These are phyloP conservation scores for Moniliophthora roreri DNA, from an alignment of 1,284 basidiomycete species.

Conservation along the genomic window DNA sequence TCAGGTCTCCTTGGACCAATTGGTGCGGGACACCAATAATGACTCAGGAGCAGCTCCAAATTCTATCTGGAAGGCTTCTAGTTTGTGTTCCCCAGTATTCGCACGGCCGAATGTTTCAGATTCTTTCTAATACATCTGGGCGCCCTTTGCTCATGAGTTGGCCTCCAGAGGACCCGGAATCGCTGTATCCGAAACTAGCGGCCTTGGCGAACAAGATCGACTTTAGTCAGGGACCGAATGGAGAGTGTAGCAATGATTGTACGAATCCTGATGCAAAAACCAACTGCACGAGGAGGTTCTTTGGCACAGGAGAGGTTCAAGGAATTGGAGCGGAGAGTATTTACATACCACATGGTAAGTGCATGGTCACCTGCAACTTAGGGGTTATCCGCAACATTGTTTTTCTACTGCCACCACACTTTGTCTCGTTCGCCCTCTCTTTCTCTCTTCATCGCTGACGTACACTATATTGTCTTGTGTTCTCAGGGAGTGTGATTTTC, in stretches of 20 bases:
- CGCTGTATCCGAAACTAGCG: slow-evolving; percentile 48
- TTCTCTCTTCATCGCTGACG: slow-evolving; percentile 25
- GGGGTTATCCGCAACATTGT: slow-evolving; percentile 20
- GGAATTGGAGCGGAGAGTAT: slow-evolving; percentile 12
- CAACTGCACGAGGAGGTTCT: slow-evolving; percentile 91
- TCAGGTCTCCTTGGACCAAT: slow-evolving; percentile 87
- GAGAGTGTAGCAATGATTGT: slow-evolving; percentile 30
- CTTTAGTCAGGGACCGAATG: slow-evolving; percentile 52
- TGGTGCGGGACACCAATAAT: slow-evolving; percentile 86
- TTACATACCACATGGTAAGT: slow-evolving; percentile 49
- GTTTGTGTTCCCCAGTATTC: slow-evolving; percentile 48
- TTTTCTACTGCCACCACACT: slow-evolving; percentile 20
- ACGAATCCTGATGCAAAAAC: slow-evolving; percentile 66
- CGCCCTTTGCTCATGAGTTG: slow-evolving; percentile 78
- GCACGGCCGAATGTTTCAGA: slow-evolving; percentile 76
- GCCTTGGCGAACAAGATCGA: slow-evolving; percentile 80
- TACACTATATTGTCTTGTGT: slow-evolving; percentile 31
- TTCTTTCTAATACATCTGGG: slow-evolving; percentile 58
- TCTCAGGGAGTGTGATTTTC: slow-evolving; percentile 74
- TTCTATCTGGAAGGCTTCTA: slow-evolving; percentile 59
- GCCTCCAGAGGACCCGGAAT: slow-evolving; percentile 69
- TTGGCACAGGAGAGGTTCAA: slow-evolving; percentile 73
- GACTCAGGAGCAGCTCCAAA: slow-evolving; percentile 51
- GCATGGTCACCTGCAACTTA: slow-evolving; percentile 19
- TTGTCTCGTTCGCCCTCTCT: slow-evolving; percentile 27